Evolutionary conservation across 495 filamentous ascomycete species (phyloP).

Genomic region (Annulohypoxylon maeteangense): DNA sequence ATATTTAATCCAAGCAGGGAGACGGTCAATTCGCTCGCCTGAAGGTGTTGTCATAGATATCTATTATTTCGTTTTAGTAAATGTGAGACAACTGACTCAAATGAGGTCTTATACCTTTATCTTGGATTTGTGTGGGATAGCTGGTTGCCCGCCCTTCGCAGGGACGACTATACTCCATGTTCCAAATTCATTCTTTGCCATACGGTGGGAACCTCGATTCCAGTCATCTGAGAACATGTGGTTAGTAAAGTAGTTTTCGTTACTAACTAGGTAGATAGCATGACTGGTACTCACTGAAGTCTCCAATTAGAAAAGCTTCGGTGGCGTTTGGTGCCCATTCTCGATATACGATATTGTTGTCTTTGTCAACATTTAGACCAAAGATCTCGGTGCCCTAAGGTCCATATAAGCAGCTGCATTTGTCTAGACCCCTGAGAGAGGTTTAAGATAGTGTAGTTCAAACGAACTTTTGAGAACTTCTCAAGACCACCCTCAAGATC

Average conservation of each 20-base stretch:
- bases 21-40: constrained; percentile 82
- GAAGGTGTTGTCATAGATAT: constrained; percentile 84
- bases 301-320: constrained; percentile 88
- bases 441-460: not conserved
- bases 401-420: constrained; percentile 29
- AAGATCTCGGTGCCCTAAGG: constrained; percentile 82
- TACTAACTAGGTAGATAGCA: not conserved
- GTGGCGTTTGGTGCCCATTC: constrained; percentile 96
- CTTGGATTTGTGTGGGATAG: constrained; percentile 92
- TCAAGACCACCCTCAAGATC: constrained; percentile 88
- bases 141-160: constrained; percentile 74
- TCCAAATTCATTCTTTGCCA: constrained; percentile 87
- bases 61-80: constrained; percentile 57
- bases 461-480: constrained; percentile 84
- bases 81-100: not conserved
- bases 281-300: constrained; percentile 75
- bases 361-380: constrained; percentile 79
- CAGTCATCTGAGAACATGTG: constrained; percentile 73
- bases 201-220: constrained; percentile 81
- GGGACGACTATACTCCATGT: constrained; percentile 86
- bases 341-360: constrained; percentile 88
- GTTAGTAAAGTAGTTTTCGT: constrained; percentile 19
- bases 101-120: constrained; percentile 74
- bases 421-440: not conserved
- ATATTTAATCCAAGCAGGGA: constrained; percentile 96